Evolutionary conservation across 495 filamentous ascomycete species (phyloP), one percentile per base, ranked within the genome.

Genomic region (Aspergillus heteromorphus): DNA sequence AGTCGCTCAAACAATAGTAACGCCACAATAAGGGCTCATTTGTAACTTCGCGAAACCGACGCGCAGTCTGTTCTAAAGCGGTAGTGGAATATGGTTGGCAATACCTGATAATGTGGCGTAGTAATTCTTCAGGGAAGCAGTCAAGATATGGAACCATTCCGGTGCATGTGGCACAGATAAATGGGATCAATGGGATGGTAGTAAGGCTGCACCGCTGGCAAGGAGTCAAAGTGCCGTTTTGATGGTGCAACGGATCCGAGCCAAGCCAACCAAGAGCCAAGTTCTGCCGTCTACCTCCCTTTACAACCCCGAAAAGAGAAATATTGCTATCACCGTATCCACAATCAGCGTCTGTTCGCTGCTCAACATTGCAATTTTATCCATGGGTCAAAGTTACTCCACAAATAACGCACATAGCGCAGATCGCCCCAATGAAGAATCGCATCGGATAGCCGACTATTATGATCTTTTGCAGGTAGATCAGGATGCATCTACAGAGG

Each of bases 321-420:
- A 6, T 34, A 38, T 13, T 38, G 4, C 34, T 38, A 38, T n/a
- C 13, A n/a, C 4, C 13, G 34, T 38, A 30, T 30, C 5, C 27
- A 30, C 27, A 30, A 30, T 30, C 27, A 30, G n/a, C n/a, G n/a
- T n/a, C n/a, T n/a, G n/a, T n/a, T n/a, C n/a, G n/a, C n/a, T n/a
- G n/a, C n/a, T n/a, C n/a, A n/a, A n/a, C n/a, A n/a, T n/a, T n/a
- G n/a, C n/a, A 13, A 14, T 38, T 14, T n/a, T 38, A 40, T 13
- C 30, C 43, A 96, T 96, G 91, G 91, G 91, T 48, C 88, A 89
- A 54, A 77, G 83, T 65, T 88, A 95, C 65, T 93, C 89, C 13
- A 47, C 43, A 20, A 79, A 83, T 5, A 63, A 72, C 49, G 68
- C 67, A 40, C 63, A 70, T 48, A 61, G 64, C 51, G 59, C 21